Evolutionary conservation across 2,329 filamentous ascomycete genomes (phyloP).

Genomic region (Pseudonectria foliicola): DNA sequence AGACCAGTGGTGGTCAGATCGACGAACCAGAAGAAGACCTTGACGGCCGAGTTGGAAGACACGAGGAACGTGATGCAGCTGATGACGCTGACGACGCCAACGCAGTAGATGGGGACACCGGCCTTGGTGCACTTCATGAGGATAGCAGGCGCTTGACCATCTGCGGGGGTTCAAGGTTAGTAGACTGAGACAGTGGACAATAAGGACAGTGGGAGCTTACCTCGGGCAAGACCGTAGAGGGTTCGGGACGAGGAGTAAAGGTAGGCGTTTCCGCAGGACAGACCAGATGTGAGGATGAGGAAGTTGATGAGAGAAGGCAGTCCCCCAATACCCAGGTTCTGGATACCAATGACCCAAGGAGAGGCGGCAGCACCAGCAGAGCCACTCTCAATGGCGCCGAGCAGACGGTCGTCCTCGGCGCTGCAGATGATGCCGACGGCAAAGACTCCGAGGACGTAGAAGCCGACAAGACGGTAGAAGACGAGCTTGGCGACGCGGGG

Average conservation of each 20-base stretch:
- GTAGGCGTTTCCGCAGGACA: slow-evolving; percentile 40
- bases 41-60: slow-evolving; percentile 36
- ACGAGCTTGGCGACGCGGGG: slow-evolving; percentile 65
- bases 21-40: slow-evolving; percentile 46
- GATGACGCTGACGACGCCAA: slow-evolving; percentile 40
- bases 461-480: slow-evolving; percentile 63
- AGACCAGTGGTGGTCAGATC: slow-evolving; percentile 48
- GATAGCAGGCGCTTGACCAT: slow-evolving; percentile 40
- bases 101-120: slow-evolving; percentile 52
- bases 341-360: slow-evolving; percentile 55
- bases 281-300: slow-evolving; percentile 50
- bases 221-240: slow-evolving; percentile 39
- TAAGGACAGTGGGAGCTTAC: slow-evolving; percentile 4
- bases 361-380: slow-evolving; percentile 49
- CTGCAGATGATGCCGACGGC: slow-evolving; percentile 47
- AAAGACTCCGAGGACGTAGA: slow-evolving; percentile 62
- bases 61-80: slow-evolving; percentile 44
- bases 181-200: neutral
- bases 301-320: slow-evolving; percentile 51
- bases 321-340: slow-evolving; percentile 42
- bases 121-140: slow-evolving; percentile 50
- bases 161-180: slow-evolving; percentile 10
- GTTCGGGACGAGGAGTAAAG: slow-evolving; percentile 40
- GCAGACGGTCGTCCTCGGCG: slow-evolving; percentile 39
- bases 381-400: slow-evolving; percentile 37